Evolutionary conservation across 1,139 yeast species (phyloP).

Genomic region (Zygoascus hellenicus): DNA sequence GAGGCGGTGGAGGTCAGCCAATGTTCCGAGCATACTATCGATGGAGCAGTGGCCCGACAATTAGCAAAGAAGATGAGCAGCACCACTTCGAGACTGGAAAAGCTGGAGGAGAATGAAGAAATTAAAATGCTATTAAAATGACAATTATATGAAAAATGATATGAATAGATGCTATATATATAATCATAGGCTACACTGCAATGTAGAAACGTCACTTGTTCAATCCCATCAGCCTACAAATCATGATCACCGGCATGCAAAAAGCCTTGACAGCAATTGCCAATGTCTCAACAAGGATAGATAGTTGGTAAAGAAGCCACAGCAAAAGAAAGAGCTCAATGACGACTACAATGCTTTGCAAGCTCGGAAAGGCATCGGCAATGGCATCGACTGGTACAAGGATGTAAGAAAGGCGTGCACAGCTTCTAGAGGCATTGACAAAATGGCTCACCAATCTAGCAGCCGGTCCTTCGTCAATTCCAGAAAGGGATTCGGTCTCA

Average conservation of each 20-base stretch:
- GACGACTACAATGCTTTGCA: slow-evolving; percentile 25
- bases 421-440: slow-evolving; percentile 21
- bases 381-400: slow-evolving; percentile 29
- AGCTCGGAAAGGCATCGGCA: slow-evolving; percentile 26
- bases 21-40: too few relatives aligned
- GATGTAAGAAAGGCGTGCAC: slow-evolving; percentile 25
- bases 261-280: slow-evolving; percentile 28
- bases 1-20: background rate
- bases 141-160: too few relatives aligned
- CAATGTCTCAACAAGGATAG: slow-evolving; percentile 29
- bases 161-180: too few relatives aligned
- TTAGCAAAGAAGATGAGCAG: too few relatives aligned
- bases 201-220: background rate
- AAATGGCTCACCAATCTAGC: slow-evolving; percentile 16
- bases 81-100: too few relatives aligned
- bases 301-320: slow-evolving; percentile 31
- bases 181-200: too few relatives aligned
- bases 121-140: too few relatives aligned
- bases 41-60: background rate
- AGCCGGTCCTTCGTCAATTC: slow-evolving; percentile 1
- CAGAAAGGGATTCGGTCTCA: background rate
- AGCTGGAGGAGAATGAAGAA: too few relatives aligned
- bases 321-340: slow-evolving; percentile 30
- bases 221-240: slow-evolving; percentile 20
- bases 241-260: slow-evolving; percentile 31